Conservation (phyloP, 371 early-diverging fungal species). For the Syncephalastrum racemosum region DNA sequence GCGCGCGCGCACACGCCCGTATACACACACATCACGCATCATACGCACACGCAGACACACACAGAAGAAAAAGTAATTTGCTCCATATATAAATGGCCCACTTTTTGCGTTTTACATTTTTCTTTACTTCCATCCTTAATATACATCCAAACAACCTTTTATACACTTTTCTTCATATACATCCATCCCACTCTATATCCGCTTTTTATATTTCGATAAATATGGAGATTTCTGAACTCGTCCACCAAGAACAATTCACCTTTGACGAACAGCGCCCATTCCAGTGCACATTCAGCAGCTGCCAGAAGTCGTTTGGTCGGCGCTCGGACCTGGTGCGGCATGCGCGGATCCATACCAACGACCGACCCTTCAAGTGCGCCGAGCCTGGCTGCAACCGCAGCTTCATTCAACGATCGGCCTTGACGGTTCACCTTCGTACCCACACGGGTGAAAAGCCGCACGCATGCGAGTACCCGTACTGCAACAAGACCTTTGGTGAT, state of each 20-base stretch:
- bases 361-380: constrained; percentile 66
- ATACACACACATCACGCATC: too few species aligned
- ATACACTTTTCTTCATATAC: not conserved
- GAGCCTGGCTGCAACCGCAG: constrained; percentile 67
- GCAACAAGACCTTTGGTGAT: constrained; percentile 60
- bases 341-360: constrained; percentile 78
- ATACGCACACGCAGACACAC: too few species aligned
- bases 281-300: constrained; percentile 60
- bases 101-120: too few species aligned
- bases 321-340: constrained; percentile 76
- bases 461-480: constrained; percentile 57
- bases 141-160: constrained; percentile 2
- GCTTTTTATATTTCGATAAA: not conserved
- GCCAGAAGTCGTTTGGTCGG: constrained; percentile 67
- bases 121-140: too few species aligned
- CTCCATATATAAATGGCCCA: too few species aligned
- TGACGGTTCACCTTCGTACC: constrained; percentile 74
- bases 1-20: too few species aligned
- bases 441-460: constrained; percentile 80
- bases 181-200: not conserved
- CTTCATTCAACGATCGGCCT: constrained; percentile 80
- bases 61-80: too few species aligned
- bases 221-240: constrained; percentile 70
- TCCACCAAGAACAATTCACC: constrained; percentile 52
- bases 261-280: constrained; percentile 49